Conservation (phyloP, 345 rosid species). For the Turnera subulata region DNA sequence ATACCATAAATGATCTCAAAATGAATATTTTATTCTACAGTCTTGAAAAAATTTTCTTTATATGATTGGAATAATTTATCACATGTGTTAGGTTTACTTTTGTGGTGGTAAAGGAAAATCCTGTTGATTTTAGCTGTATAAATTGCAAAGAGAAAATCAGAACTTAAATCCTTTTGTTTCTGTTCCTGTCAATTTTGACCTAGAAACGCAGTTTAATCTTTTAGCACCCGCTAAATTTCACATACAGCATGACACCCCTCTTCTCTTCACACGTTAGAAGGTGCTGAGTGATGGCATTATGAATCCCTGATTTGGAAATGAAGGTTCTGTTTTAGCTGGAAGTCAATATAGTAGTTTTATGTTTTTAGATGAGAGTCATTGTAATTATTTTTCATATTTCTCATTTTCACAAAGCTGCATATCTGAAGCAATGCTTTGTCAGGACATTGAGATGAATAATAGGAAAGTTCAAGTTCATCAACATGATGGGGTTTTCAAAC, state of each 20-base stretch:
- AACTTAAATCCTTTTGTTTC: neutral
- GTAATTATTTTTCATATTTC: too few species aligned
- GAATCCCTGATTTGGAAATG: neutral
- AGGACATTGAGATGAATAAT: conserved; percentile 82
- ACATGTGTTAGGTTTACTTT: too few species aligned
- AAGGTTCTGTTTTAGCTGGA: neutral
- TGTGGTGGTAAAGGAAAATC: too few species aligned
- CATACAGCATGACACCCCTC: neutral
- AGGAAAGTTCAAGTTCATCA: conserved; percentile 66
- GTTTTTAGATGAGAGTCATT: too few species aligned
- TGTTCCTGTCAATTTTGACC: neutral
- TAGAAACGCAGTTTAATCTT: neutral
- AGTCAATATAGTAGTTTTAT: too few species aligned
- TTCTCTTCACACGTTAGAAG: neutral
- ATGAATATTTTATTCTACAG: neutral
- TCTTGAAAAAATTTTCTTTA: neutral
- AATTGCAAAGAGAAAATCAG: neutral
- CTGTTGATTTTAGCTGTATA: too few species aligned
- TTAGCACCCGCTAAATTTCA: neutral
- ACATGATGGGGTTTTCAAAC: conserved; percentile 48
- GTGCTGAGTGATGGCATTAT: neutral
- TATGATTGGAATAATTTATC: neutral
- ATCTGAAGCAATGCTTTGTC: conserved; percentile 6
- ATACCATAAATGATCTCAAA: neutral
- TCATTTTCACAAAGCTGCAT: neutral